Percentiles rank a stretch among this genome's conserved stretches.
Conservation (phyloP, 148 eudicot genomes). For the Beta vulgaris region DNA sequence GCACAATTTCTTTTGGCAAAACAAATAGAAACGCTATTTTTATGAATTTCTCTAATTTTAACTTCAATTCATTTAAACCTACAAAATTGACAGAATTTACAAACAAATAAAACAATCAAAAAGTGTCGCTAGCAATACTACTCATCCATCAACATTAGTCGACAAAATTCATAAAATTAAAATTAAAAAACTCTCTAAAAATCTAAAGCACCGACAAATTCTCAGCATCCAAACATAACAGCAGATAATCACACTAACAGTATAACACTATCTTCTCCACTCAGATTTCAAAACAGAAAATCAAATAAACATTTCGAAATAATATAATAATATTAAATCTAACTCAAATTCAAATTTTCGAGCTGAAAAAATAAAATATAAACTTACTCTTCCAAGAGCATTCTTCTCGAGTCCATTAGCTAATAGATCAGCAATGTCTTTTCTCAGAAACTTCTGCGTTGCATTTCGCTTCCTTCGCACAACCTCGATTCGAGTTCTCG, state of each 20-base stretch:
- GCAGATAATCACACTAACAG: neutral
- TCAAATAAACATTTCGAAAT: neutral
- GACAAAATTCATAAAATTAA: neutral
- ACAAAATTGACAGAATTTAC: no score
- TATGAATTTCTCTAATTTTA: no score
- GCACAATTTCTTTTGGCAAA: no score
- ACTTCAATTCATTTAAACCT: no score
- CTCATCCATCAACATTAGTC: neutral
- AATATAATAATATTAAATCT: neutral
- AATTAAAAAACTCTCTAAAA: neutral
- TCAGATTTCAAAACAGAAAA: neutral
- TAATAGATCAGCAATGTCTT: slow-evolving; percentile 81
- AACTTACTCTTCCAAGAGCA: slow-evolving; percentile 66
- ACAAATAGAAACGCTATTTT: no score
- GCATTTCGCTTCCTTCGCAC: slow-evolving; percentile 65
- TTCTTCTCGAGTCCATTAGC: slow-evolving; percentile 67
- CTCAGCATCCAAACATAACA: slow-evolving; percentile 8
- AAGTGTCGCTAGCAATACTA: neutral
- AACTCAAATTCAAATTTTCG: neutral
- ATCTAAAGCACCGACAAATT: slow-evolving; percentile 10
- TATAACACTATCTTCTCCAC: neutral
- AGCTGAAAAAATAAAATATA: neutral
- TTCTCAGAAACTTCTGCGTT: slow-evolving; percentile 77
- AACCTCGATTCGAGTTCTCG: slow-evolving; percentile 66
- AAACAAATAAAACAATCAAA: no score